Base-by-base conservation (phyloP, 2,329 filamentous ascomycete genomes). In the Diaporthe citri region DNA sequence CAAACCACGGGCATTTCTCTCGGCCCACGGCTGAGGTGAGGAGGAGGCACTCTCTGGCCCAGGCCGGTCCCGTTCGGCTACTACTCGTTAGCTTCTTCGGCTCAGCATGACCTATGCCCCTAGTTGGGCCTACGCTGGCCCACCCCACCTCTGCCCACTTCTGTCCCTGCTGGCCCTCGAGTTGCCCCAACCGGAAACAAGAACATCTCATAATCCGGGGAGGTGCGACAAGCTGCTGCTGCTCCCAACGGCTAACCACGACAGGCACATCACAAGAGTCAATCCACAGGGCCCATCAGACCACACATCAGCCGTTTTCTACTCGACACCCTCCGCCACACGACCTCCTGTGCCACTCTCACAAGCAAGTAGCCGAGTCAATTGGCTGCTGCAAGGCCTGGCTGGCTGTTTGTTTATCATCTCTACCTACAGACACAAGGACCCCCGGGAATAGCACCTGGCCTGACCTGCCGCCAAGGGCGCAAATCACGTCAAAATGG, bases 401-500 rank as follows among this genome's bases (percentile, higher is more conserved):
- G 22, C 25, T 39, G 12, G 36, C 36, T 39, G 36, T 39, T 39
- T 10, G 22, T 20, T 69, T 20, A 39, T 55, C 17, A 15, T 20
- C 25, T 52, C 48, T 28, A 51, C 46, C 34, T 1, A 28, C 48
- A 41, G 34, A 36, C 22, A 36, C 60, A 48, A 62, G 17, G 7
- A n/a, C 20, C 31, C 8, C n/a, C 56, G 55, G n/a, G 20, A 55
- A 73, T 46, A 57, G 36, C 48, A 67, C 60, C 48, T 64, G 71
- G 46, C 56, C 48, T 41, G 57, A 36, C 51, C 20, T 48, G 15
- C 36, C 43, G 12, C 56, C 10, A 48, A 34, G 22, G 59, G 48
- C 43, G 17, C 28, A 55, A 46, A 36, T 56, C 34, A 51, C 69
- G 82, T 62, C 75, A 82, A 64, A 73, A 90, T 92, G 90, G 91